Base-by-base conservation (phyloP, 179 eudicot species). In the Patellifolia procumbens region DNA sequence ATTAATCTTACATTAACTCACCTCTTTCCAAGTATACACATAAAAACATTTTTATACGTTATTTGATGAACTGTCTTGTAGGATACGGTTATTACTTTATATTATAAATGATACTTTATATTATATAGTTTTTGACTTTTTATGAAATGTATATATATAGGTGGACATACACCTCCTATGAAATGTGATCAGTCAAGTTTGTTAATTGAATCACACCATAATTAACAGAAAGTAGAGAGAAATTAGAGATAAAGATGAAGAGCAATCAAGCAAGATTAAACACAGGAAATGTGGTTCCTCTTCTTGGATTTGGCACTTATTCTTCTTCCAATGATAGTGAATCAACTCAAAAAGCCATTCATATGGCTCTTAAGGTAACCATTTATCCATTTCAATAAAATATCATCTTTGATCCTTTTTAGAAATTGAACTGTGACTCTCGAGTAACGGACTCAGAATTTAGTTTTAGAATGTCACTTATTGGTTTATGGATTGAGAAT, bases 281-380 rank as follows among this genome's bases (percentile, higher is more conserved):
- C 70, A 60, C 79, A 31, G 85, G 83, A 46, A 72, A 34, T 39
- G 68, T 69, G 68, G 76, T 85, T 68, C 85, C 87, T 64, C 34
- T 74, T 4, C 74, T 85, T 68, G 87, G 83, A 16, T 58, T 85
- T 1, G 87, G 87, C 60, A 85, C 87, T 74, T 85, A 76, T 24
- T 79, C 85, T 2, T 70, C 29, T 59, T 72, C 82, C 22, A 56
- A 70, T 68, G 81, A 82, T 39, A 4, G 58, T 16, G 74, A 77
- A 19, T 58, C 68, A 8, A 74, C 83, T 32, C 76, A 82, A 70
- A 56, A 74, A 20, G 87, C 85, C 13, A 59, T 82, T 69, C 75
- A 52, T 59, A 42, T 64, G 74, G 87, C 87, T 82, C 42, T 85
- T 37, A 76, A 85, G 87, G 87, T 82, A 79, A 15, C 8, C 28